phyloP scores from a whole-genome alignment of 441 rosid genomes.

The Gossypium gossypioides region DNA sequence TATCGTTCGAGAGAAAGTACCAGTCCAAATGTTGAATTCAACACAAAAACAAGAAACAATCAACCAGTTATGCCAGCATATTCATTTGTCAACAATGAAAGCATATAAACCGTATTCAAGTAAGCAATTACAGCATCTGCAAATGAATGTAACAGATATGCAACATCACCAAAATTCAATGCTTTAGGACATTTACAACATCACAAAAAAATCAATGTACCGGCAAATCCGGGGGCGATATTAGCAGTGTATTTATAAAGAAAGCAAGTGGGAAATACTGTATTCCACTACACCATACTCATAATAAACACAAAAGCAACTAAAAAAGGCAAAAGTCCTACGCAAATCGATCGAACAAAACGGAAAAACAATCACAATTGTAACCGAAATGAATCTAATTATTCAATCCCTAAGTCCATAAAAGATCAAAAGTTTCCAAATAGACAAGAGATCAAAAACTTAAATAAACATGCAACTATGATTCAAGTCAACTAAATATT shows the following conservation, averaged over 20 bases:
- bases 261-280: neutral
- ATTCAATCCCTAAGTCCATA: neutral
- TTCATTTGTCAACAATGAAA: neutral
- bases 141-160: neutral
- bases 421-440: neutral
- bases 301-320: neutral
- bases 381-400: neutral
- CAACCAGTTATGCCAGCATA: neutral
- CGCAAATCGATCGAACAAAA: neutral
- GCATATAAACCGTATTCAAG: neutral
- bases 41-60: neutral
- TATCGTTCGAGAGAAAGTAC: neutral
- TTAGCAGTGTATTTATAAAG: neutral
- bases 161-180: neutral
- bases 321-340: neutral
- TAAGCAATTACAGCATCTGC: neutral
- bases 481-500: conserved; percentile 20
- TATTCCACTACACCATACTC: neutral
- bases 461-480: conserved; percentile 16
- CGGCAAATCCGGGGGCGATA: neutral
- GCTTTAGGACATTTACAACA: neutral
- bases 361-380: neutral
- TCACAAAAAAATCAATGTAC: no score
- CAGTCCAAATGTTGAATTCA: neutral
- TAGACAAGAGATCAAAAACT: neutral